phyloP scores from a whole-genome alignment of 1,139 yeast genomes.

The Protomyces inouyei region DNA sequence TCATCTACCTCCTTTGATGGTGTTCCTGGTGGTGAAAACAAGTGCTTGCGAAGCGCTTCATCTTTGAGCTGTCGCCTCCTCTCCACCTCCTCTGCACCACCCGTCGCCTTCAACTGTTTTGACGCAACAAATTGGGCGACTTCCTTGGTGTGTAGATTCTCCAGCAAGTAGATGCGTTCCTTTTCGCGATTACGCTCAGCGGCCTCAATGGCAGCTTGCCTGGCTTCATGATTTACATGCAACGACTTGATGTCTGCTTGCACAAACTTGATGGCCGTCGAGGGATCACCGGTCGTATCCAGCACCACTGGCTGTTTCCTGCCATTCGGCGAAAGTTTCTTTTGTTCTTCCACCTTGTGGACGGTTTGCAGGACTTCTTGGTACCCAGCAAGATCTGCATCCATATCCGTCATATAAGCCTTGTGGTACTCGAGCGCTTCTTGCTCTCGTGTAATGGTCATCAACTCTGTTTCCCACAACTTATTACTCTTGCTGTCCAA shows the following conservation, averaged over 20 bases:
- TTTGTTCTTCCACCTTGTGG: constrained; percentile 72
- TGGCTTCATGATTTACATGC: constrained; percentile 74
- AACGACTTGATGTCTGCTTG: constrained; percentile 72
- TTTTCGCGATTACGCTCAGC: constrained; percentile 78
- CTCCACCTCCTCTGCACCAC: constrained; percentile 85
- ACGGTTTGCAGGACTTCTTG: constrained; percentile 64
- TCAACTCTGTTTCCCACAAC: constrained; percentile 88
- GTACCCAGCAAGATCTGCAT: constrained; percentile 58
- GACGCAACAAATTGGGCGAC: constrained; percentile 81
- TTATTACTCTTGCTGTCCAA: constrained; percentile 86
- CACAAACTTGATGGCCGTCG: constrained; percentile 68
- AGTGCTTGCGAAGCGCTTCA: constrained; percentile 37
- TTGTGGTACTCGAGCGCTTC: constrained; percentile 87
- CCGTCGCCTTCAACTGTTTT: constrained; percentile 67
- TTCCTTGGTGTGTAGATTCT: constrained; percentile 74
- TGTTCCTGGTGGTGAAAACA: constrained; percentile 1
- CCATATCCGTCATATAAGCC: constrained; percentile 71
- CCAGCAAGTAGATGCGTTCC: constrained; percentile 56
- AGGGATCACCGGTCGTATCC: constrained; percentile 12
- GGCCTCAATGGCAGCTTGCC: constrained; percentile 80
- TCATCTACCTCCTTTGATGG: neutral
- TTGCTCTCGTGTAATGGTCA: constrained; percentile 87
- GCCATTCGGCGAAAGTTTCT: constrained; percentile 24
- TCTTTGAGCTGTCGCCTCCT: constrained; percentile 63
- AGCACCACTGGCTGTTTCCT: constrained; percentile 7